Percentiles rank a stretch among this genome's conserved stretches.
phyloP scores from a whole-genome alignment of 2,329 filamentous ascomycete genomes.

The Leptographium procerum region DNA sequence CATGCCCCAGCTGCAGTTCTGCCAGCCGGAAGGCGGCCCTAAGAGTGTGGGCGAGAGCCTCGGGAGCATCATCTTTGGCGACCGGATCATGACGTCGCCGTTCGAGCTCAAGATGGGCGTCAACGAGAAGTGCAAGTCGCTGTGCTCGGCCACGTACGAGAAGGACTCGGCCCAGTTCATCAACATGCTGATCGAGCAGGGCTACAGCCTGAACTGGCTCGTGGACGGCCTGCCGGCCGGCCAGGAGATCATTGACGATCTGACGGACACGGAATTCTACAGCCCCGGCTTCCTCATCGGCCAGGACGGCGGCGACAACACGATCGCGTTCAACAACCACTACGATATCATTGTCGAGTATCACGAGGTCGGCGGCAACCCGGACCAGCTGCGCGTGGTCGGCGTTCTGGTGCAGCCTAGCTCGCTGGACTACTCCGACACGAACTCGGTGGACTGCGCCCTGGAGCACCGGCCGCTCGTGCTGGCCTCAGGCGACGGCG shows the following conservation, averaged over 20 bases:
- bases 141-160: slow-evolving; percentile 59
- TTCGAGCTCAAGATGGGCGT: slow-evolving; percentile 78
- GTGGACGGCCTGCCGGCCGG: slow-evolving; percentile 90
- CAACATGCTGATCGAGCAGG: slow-evolving; percentile 69
- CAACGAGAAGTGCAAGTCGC: slow-evolving; percentile 76
- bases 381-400: slow-evolving; percentile 72
- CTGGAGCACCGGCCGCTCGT: slow-evolving; percentile 44
- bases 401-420: slow-evolving; percentile 80
- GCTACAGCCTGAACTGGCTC: slow-evolving; percentile 90
- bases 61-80: slow-evolving; percentile 93
- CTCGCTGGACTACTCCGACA: slow-evolving; percentile 51
- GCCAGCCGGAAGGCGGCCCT: slow-evolving; percentile 64
- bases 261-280: slow-evolving; percentile 71
- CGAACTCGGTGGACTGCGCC: slow-evolving; percentile 52
- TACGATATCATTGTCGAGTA: slow-evolving; percentile 93
- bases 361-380: slow-evolving; percentile 59
- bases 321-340: slow-evolving; percentile 68
- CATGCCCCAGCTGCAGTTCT: slow-evolving; percentile 77
- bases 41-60: slow-evolving; percentile 76
- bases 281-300: slow-evolving; percentile 85
- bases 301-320: slow-evolving; percentile 38
- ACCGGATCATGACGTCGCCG: slow-evolving; percentile 89
- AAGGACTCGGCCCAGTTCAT: slow-evolving; percentile 63
- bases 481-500: slow-evolving; percentile 46
- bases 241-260: slow-evolving; percentile 65